These are phyloP conservation scores for Leccinum sublutescens DNA, from an alignment of 768 basidiomycete species.

Conservation along the genomic window DNA sequence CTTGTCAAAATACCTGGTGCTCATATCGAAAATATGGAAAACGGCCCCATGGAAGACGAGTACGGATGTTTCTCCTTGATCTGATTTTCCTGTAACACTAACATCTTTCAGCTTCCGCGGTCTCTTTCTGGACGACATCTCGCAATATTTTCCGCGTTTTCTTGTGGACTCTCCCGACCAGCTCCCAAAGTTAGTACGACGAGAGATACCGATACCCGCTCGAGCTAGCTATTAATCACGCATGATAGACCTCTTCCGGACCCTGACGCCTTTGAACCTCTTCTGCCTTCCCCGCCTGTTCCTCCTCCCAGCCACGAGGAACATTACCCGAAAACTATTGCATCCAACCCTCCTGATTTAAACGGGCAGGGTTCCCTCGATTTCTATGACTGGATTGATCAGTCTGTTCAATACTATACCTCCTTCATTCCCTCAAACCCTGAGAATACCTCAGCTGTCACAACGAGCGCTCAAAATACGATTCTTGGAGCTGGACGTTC, in stretches of 20 bases:
- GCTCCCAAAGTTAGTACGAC: neutral
- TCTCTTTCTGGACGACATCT: neutral
- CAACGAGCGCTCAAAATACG: neutral
- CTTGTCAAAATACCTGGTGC: neutral
- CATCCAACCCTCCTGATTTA: neutral
- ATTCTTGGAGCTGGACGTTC: accelerated
- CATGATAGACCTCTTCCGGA: neutral
- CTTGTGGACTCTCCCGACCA: neutral
- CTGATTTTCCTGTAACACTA: neutral
- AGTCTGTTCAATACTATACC: neutral
- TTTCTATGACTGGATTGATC: neutral
- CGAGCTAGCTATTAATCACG: neutral
- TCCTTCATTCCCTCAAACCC: neutral
- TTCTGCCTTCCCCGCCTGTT: neutral
- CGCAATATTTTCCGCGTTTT: too few species aligned
- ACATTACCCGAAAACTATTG: too few species aligned
- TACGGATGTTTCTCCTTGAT: neutral
- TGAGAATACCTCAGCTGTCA: neutral
- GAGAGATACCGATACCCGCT: neutral
- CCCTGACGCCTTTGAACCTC: neutral
- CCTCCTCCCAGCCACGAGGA: neutral
- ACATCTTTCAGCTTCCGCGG: neutral
- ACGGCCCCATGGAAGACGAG: neutral
- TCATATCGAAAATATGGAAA: neutral
- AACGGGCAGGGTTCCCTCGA: neutral